Base-by-base conservation (phyloP, 352 stramenopile genomes). In the Globisporangium paroecandrum region DNA sequence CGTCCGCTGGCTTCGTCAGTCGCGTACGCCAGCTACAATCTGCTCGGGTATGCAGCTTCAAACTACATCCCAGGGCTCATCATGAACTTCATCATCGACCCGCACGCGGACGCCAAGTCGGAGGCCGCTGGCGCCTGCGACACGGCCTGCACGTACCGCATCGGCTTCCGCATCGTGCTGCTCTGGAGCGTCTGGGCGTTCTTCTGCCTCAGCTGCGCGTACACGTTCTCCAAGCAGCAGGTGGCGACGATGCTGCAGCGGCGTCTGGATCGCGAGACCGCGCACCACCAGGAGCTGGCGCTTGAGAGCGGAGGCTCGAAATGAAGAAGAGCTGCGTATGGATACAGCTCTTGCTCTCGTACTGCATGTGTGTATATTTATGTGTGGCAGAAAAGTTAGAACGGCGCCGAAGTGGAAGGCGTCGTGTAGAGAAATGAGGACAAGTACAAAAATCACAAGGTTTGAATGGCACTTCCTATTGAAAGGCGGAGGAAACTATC, bases 31-130 rank as follows among this genome's bases (percentile, higher is more conserved):
- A 89, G 80, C 66, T 94, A 93, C 75, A 94, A 94, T 64, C 71
- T 94, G n/a, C 83, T 94, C n/a, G 87, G 87, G 27, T 93, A 94
- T 71, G 85, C 85, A 55, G 76, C 84, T 9, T 93, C 84, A n/a
- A 93, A 90, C 74, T 94, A 94, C 77, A 74, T 94, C 57, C 86
- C 86, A 24, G 86, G 86, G 0, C 73, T 93, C 41, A 88, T 93
- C 66, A 94, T 94, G 86, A 88, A 89, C 72, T 77, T 92, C 61
- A 89, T 94, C 58, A 78, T 94, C 55, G 74, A 77, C 65, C 67
- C 78, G 15, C 71, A 69, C 25, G 71, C 59, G 15, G 73, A 82
- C 47, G 58, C 56, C 3, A 70, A 71, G 32, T 51, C 57, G 12
- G 76, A 77, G 51, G 47, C 70, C 2, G 73, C 54, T 29, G 59